Percentiles rank a stretch among this genome's conserved stretches.
Evolutionary conservation across 345 rosid species (phyloP).

Genomic region (Nasturtium officinale): DNA sequence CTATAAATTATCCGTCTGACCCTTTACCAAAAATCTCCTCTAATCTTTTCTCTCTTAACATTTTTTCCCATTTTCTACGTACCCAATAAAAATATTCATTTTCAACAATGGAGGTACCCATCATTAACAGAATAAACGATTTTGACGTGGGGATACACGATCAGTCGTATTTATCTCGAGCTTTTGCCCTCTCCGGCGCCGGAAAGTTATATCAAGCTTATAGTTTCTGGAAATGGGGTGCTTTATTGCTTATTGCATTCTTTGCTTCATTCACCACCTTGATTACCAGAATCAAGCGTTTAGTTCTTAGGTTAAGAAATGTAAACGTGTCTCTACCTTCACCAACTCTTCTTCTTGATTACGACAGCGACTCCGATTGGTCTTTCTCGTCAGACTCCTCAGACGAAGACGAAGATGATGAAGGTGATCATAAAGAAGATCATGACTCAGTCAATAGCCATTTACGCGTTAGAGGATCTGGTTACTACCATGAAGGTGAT

Average conservation of each 20-base stretch:
- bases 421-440: constrained; percentile 39
- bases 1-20: not conserved
- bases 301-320: constrained; percentile 45
- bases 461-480: constrained; percentile 48
- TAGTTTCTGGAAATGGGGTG: constrained; percentile 69
- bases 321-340: constrained; percentile 33
- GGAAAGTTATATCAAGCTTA: constrained; percentile 44
- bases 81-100: constrained; percentile 1
- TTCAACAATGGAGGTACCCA: constrained; percentile 62
- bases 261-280: constrained; percentile 61
- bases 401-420: constrained; percentile 37
- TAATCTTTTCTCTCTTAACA: not conserved
- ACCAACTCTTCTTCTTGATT: constrained; percentile 17
- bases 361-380: constrained; percentile 48
- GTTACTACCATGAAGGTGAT: not conserved
- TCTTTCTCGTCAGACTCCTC: constrained; percentile 47
- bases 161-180: constrained; percentile 47
- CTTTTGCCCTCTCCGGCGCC: constrained; percentile 41
- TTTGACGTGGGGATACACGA: constrained; percentile 52
- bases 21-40: constrained; percentile 2
- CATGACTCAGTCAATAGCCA: constrained; percentile 38
- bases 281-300: constrained; percentile 47
- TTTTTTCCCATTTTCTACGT: not conserved
- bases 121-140: constrained; percentile 60
- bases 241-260: constrained; percentile 58